Base-by-base conservation (phyloP, 2,329 filamentous ascomycete species). In the Beauveria brongniartii region DNA sequence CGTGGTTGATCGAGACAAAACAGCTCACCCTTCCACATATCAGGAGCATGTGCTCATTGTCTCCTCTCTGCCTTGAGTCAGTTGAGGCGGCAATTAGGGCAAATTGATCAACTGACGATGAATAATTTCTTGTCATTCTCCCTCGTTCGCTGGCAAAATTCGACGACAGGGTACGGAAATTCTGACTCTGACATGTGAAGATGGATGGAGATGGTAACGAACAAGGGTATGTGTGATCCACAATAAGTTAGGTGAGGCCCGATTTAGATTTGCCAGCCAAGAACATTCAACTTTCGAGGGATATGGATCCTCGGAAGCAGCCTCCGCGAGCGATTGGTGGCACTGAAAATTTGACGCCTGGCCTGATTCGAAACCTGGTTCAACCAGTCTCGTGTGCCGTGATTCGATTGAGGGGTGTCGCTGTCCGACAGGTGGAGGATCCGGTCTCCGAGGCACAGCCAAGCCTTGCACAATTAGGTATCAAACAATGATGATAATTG, bases 211-310 rank as follows among this genome's bases (percentile, higher is more conserved):
- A n/a, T 40, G 55, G 44, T 40, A 5, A 30, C 28, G 18, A 28
- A 58, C 30, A 40, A 34, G 26, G 50, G 30, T 40, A 24, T 22
- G 22, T 3, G 3, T 22, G 48, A 46, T 46, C 56, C 56, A 53
- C 56, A 58, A 12, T 46, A 44, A 59, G 34, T 37, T 44, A 53
- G 37, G 48, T 52, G 56, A 59, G 34, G 56, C 56, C 56, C 56
- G 56, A 59, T 59, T 59, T 59, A 53, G 56, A 59, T 37, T 59
- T 44, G 22, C 47, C n/a, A 59, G 56, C 41, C 56, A 28, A 43
- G 56, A 48, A 16, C 12, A 37, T 37, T 37, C 48, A 48, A 53
- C 46, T 44, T 24, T 44, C 46, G 47, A 59, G 22, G 56, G 47
- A 52, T 52, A 59, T 59, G 56, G 56, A 44, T 51, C 46, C 24